phyloP scores from a whole-genome alignment of 2,329 filamentous ascomycete genomes.

The Emergomyces pasteurianus region DNA sequence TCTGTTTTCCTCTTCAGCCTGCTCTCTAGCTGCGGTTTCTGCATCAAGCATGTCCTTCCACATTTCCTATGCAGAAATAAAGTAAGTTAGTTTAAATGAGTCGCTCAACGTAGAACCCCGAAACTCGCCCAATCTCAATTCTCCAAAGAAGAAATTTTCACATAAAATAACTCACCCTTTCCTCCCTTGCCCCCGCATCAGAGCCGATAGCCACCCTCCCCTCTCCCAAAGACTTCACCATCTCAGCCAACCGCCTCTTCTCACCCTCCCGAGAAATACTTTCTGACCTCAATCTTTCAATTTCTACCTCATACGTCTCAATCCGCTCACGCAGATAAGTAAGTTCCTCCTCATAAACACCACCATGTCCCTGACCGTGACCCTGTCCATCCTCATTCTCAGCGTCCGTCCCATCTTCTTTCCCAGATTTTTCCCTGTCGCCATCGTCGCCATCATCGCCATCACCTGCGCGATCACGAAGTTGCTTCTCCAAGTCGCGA shows the following conservation, averaged over 20 bases:
- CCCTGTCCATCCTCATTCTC: slow-evolving; percentile 31
- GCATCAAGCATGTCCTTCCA: slow-evolving; percentile 93
- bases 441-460: slow-evolving; percentile 26
- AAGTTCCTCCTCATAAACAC: slow-evolving; percentile 72
- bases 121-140: no score
- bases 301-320: slow-evolving; percentile 70
- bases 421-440: slow-evolving; percentile 25
- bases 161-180: slow-evolving; percentile 29
- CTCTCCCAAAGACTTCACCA: slow-evolving; percentile 55
- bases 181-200: slow-evolving; percentile 37
- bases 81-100: slow-evolving; percentile 10
- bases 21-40: slow-evolving; percentile 77
- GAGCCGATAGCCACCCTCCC: slow-evolving; percentile 35
- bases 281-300: slow-evolving; percentile 71
- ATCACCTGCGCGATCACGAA: slow-evolving; percentile 46
- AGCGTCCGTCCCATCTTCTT: slow-evolving; percentile 33
- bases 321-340: slow-evolving; percentile 72
- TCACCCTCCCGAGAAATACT: slow-evolving; percentile 69
- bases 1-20: slow-evolving; percentile 79
- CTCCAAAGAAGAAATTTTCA: slow-evolving; percentile 13
- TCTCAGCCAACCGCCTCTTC: slow-evolving; percentile 73
- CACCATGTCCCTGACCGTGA: slow-evolving; percentile 37
- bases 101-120: background rate
- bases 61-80: slow-evolving; percentile 50
- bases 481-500: slow-evolving; percentile 73